These are phyloP conservation scores for Boechera divaricarpa DNA, from an alignment of 345 rosid species.

Conservation along the genomic window DNA sequence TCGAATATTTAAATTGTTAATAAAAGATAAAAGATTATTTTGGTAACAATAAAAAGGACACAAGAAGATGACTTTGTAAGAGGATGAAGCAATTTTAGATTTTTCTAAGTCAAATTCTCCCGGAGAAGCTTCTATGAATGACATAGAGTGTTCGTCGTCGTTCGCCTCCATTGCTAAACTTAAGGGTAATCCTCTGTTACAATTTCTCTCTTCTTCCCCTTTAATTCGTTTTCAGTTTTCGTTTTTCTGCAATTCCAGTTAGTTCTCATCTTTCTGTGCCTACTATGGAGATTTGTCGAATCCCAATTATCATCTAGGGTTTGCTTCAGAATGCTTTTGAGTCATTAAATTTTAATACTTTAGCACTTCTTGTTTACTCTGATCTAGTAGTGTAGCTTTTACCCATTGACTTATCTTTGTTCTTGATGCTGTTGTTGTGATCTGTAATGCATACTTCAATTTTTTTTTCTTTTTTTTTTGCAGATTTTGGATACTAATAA, in stretches of 20 bases:
- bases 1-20: not conserved
- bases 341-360: slow-evolving; percentile 11
- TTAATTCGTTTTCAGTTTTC: not conserved
- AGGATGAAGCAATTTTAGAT: not conserved
- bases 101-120: not conserved
- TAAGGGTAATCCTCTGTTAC: slow-evolving; percentile 11
- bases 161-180: not conserved
- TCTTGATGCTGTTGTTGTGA: slow-evolving; percentile 6
- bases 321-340: slow-evolving; percentile 15
- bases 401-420: not conserved
- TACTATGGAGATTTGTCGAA: not conserved
- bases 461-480: not conserved
- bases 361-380: not conserved
- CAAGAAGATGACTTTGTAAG: not conserved
- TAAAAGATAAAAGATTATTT: too few species aligned
- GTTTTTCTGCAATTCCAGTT: not conserved
- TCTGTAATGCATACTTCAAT: not conserved
- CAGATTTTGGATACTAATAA: slow-evolving; percentile 28
- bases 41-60: not conserved
- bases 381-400: not conserved
- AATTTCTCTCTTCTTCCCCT: slow-evolving; percentile 1
- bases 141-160: not conserved
- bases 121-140: not conserved
- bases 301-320: slow-evolving; percentile 6
- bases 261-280: not conserved